Base-by-base conservation (phyloP, 1,284 basidiomycete genomes). In the Heterobasidion annosum region DNA sequence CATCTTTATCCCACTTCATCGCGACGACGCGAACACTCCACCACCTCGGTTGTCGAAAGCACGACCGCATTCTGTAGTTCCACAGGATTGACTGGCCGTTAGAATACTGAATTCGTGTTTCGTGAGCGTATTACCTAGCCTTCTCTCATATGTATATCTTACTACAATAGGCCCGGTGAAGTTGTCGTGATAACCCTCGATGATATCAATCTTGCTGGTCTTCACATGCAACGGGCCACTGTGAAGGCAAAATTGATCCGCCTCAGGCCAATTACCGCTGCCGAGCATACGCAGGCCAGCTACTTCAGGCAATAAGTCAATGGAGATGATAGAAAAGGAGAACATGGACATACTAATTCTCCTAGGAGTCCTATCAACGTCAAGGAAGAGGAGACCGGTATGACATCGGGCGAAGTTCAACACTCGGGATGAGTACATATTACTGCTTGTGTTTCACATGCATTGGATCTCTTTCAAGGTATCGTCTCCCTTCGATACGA, bases 191-290 rank as follows among this genome's bases (percentile, higher is more conserved):
- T 88, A 85, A 8, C 85, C 84, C 69, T 91, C 87, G 18, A 91
- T 76, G 52, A 92, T 85, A 67, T 91, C 89, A 42, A 91, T 88
- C 69, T 91, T 88, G 6, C 88, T 88, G 6, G 72, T 70, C 82
- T 86, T 58, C 16, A 40, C 56, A 49, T 52, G 49, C 10, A 8
- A 33, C 16, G 12, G 49, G 9, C 9, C 35, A 13, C n/a, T 25
- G 25, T 3, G 5, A 25, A 52, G 10, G 32, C 43, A 19, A 47
- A 48, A 33, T 25, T 48, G n/a, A 25, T n/a, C n/a, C 8, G 25
- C 46, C 46, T 12, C 15, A 48, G 13, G 25, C 46, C 46, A 48
- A 25, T 8, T 32, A 25, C 46, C 46, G 25, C 8, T 12, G 13
- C 46, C 25, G 15, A 48, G 46, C 13, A 19, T 48, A 19, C 13